A percentile compares a stretch with the other conserved stretches of the same genome.
phyloP scores from a whole-genome alignment of 148 eudicot species.

The Cornus kousa region DNA sequence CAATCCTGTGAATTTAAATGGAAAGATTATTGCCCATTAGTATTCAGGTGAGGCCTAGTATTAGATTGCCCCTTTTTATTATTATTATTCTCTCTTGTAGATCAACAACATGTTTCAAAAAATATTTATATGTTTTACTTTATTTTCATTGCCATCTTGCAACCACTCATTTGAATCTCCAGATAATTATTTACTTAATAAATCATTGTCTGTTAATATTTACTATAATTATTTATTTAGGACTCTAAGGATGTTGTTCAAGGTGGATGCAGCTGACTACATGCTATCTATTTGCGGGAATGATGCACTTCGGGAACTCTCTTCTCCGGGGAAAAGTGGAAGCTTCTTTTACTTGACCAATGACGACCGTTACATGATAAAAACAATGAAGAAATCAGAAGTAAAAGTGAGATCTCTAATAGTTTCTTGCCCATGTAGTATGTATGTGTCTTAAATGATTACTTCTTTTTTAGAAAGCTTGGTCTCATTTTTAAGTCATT shows the following conservation, averaged over 20 bases:
- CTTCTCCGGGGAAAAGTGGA: constrained; percentile 96
- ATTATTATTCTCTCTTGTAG: neutral
- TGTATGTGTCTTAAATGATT: neutral
- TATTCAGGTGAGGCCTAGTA: constrained; percentile 64
- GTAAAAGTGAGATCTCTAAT: constrained; percentile 52
- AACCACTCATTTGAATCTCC: neutral
- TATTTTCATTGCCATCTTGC: neutral
- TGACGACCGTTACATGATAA: constrained; percentile 97
- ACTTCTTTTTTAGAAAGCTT: neutral
- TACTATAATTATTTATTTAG: constrained; percentile 28
- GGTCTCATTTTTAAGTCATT: neutral
- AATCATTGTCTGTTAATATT: neutral
- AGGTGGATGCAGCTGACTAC: constrained; percentile 97
- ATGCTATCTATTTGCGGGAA: constrained; percentile 96
- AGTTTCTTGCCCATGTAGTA: neutral
- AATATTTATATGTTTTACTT: too few relatives aligned
- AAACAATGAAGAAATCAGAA: constrained; percentile 94
- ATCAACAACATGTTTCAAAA: too few relatives aligned
- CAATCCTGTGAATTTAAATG: constrained; percentile 82
- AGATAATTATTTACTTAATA: too few relatives aligned
- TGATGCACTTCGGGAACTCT: constrained; percentile 86
- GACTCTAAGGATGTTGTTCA: constrained; percentile 85
- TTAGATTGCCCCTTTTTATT: neutral
- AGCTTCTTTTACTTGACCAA: constrained; percentile 93
- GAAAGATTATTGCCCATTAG: constrained; percentile 97